A percentile compares a stretch with the other conserved stretches of the same genome.
These are phyloP conservation scores for Eucalyptus microcorys DNA, from an alignment of 345 rosid species.

Conservation along the genomic window DNA sequence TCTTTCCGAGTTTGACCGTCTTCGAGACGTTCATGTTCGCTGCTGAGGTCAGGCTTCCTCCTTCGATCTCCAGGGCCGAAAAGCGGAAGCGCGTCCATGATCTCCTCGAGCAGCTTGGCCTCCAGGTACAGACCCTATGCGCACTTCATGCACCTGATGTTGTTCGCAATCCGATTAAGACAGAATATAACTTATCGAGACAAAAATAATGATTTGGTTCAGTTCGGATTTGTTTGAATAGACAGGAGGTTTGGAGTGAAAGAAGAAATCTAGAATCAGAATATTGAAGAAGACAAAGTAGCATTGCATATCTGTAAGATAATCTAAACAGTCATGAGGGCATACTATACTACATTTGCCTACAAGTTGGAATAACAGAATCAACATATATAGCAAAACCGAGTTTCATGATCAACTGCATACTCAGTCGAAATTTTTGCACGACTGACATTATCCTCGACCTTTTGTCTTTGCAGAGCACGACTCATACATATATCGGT, in stretches of 20 bases:
- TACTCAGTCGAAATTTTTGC: neutral
- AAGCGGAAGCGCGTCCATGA: slow-evolving; percentile 56
- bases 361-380: neutral
- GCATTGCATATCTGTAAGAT: neutral
- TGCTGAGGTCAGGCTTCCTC: slow-evolving; percentile 76
- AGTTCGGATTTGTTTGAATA: neutral
- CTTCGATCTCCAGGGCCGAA: slow-evolving; percentile 46
- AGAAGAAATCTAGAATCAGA: neutral
- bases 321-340: neutral
- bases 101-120: slow-evolving; percentile 65
- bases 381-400: neutral
- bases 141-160: neutral
- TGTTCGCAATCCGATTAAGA: neutral
- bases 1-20: slow-evolving; percentile 70
- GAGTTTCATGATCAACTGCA: neutral
- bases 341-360: neutral
- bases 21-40: slow-evolving; percentile 80
- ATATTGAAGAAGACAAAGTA: neutral
- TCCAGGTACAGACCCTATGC: slow-evolving; percentile 20
- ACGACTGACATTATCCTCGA: neutral
- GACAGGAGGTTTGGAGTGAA: neutral
- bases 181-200: neutral
- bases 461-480: slow-evolving; percentile 2
- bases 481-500: slow-evolving; percentile 52
- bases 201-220: neutral